Base-by-base conservation (phyloP, 148 eudicot genomes). In the Polygonum aviculare region DNA sequence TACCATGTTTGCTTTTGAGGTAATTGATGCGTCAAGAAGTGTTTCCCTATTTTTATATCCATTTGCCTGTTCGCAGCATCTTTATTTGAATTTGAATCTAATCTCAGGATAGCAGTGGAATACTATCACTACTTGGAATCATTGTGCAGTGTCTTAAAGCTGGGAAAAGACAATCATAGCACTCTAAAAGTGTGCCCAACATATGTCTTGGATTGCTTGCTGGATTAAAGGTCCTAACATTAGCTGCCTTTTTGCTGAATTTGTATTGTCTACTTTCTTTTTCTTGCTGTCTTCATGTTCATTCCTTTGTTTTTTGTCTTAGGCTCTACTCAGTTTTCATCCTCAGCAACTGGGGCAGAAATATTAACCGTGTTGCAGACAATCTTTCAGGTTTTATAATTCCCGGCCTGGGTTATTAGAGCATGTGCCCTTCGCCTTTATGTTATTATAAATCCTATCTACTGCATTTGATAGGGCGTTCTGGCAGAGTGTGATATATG, bases 401-500 rank as follows among this genome's bases (percentile, higher is more conserved):
- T 62, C 7, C 77, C 9, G 69, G 31, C 49, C 78, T 48, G 50
- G 50, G 38, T 26, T 45, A 5, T 44, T 48, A 21, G 52, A 48
- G 75, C 54, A 5, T 72, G 36, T 48, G 35, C 35, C 31, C 35
- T 41, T 72, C 45, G 21, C n/a, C 40, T 69, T 72, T 41, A 44
- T 19, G 14, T 36, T 45, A 19, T 72, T 5, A 10, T 1, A 63
- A 5, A 45, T 76, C 19, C 47, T 52, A 12, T 59, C 33, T 65
- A 76, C 49, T 74, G 10, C 12, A 18, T 71, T 74, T 83, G 77
- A 40, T 88, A 95, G 98, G 87, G 82, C 77, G 92, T 89, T 84
- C 82, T 95, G 81, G 88, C 91, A 67, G 98, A 90, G 82, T 97
- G 98, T 73, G 96, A 93, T 80, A 89, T 92, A 63, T 88, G 91